Evolutionary conservation across 305 asterid species (phyloP).

Genomic region (Fraxinus greggii): DNA sequence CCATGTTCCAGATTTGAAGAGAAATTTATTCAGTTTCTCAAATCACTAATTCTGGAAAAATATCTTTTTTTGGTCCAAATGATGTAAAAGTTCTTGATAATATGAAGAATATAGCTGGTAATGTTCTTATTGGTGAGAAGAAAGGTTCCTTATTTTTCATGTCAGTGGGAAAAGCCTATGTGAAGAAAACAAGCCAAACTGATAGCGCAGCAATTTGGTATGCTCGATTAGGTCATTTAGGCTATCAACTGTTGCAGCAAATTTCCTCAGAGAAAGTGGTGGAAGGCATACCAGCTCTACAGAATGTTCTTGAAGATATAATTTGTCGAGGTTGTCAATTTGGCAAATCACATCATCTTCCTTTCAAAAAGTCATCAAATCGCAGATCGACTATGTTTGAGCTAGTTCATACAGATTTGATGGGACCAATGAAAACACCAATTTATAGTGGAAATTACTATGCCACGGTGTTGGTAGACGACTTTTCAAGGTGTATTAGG

Average conservation of each 20-base stretch:
- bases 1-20: conserved; percentile 17
- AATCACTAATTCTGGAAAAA: conserved; percentile 13
- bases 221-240: conserved; percentile 12
- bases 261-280: background rate
- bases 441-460: background rate
- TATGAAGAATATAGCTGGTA: background rate
- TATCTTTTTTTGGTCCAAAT: conserved; percentile 13
- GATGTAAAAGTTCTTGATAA: conserved; percentile 14
- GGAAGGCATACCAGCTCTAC: background rate
- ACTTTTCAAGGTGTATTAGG: conserved; percentile 18
- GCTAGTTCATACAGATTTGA: too few species aligned
- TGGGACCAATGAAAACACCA: too few species aligned
- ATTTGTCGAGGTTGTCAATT: conserved; percentile 16
- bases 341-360: conserved; percentile 18
- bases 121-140: conserved; percentile 3
- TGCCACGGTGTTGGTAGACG: conserved; percentile 20
- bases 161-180: conserved; percentile 1
- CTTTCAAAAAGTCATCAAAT: background rate
- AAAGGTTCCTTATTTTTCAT: conserved; percentile 19
- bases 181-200: conserved; percentile 21
- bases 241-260: background rate
- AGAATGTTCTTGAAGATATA: background rate
- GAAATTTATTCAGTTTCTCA: conserved; percentile 20
- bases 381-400: too few species aligned
- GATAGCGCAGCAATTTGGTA: background rate